phyloP scores from a whole-genome alignment of 2,329 filamentous ascomycete species.

The Alternaria arborescens region DNA sequence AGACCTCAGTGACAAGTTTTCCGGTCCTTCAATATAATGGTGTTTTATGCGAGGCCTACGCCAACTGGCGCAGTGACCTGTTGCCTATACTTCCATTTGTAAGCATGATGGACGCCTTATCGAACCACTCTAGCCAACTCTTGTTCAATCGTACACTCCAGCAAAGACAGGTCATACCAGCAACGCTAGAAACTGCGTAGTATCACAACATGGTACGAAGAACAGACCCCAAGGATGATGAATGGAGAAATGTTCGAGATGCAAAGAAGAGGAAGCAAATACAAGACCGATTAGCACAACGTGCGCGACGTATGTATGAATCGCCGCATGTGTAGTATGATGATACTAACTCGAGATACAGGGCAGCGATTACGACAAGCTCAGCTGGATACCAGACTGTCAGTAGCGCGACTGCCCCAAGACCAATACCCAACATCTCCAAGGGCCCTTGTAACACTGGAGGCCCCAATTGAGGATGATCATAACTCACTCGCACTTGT shows the following conservation, averaged over 20 bases:
- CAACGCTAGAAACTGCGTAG: neutral
- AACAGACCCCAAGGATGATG: constrained; percentile 34
- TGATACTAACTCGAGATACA: constrained; percentile 4
- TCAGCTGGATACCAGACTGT: constrained; percentile 2
- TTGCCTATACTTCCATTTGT: neutral
- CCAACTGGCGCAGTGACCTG: neutral
- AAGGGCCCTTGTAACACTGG: neutral
- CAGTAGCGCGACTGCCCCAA: neutral
- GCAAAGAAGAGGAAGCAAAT: constrained; percentile 52
- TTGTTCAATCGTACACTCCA: neutral
- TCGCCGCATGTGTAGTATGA: neutral
- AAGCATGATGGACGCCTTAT: neutral
- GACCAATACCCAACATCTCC: neutral
- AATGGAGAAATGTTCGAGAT: constrained; percentile 49
- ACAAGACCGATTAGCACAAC: constrained; percentile 52
- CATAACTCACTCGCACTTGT: neutral
- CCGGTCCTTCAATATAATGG: neutral
- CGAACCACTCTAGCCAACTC: neutral
- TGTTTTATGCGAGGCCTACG: neutral
- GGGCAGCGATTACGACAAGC: constrained; percentile 23
- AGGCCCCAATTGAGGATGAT: neutral
- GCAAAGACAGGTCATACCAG: neutral
- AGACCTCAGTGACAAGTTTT: neutral
- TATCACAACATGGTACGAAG: constrained; percentile 27
- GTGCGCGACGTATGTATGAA: constrained; percentile 46